Percentiles rank a stretch among this genome's conserved stretches.
Evolutionary conservation across 1,139 yeast species (phyloP).

Genomic region (Sugiyamaella sp.): DNA sequence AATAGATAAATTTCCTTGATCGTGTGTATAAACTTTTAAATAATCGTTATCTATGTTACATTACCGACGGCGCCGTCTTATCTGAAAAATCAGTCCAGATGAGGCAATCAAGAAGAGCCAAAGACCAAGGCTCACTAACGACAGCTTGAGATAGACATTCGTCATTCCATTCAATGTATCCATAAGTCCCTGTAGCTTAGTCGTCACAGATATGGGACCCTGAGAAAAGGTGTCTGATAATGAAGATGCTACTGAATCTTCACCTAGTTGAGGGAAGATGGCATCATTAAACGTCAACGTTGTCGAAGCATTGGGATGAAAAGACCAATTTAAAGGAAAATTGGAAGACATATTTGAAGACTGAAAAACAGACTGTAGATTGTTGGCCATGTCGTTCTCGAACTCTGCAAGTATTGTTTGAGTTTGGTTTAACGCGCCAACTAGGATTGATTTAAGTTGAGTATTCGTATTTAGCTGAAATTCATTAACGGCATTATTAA

Average conservation of each 20-base stretch:
- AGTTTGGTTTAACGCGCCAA: conserved; percentile 8
- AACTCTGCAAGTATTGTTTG: conserved; percentile 7
- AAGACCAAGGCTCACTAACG: conserved; percentile 8
- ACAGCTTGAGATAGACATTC: conserved; percentile 4
- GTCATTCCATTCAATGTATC: neutral
- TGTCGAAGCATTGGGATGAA: neutral
- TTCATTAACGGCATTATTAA: conserved; percentile 10
- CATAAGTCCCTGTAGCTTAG: neutral
- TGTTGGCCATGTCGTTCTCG: conserved; percentile 11
- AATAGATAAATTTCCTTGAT: neutral
- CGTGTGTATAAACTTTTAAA: neutral
- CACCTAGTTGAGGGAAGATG: conserved; percentile 13
- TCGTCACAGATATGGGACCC: neutral
- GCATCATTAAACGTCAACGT: conserved; percentile 7
- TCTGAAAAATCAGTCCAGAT: neutral
- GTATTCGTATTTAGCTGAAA: conserved; percentile 12
- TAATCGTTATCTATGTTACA: neutral
- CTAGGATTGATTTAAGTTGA: conserved; percentile 5
- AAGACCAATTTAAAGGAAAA: conserved; percentile 11
- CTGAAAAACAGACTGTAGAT: conserved; percentile 9
- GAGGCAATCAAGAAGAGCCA: conserved; percentile 3
- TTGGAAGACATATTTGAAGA: conserved; percentile 7
- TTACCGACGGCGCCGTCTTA: neutral
- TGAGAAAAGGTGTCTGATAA: neutral
- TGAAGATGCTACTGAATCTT: neutral